Percentiles rank a stretch among this genome's conserved stretches.
phyloP scores from a whole-genome alignment of 192 early-diverging fungal genomes.

The Coemansia sp. region DNA sequence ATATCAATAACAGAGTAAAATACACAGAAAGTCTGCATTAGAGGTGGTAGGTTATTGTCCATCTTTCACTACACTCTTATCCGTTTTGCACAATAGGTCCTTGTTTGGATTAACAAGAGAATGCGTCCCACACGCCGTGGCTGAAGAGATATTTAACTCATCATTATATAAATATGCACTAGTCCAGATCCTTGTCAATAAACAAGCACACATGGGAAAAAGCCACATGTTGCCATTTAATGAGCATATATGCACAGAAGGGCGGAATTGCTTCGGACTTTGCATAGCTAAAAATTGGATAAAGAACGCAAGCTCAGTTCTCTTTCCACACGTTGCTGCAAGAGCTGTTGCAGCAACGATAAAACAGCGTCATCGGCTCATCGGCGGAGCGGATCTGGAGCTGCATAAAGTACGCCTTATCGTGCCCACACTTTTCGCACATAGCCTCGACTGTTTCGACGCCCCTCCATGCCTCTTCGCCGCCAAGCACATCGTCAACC shows the following conservation, averaged over 20 bases:
- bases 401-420: slow-evolving; percentile 78
- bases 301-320: slow-evolving; percentile 27
- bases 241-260: not conserved
- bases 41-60: too few species aligned
- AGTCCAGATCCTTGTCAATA: slow-evolving; percentile 8
- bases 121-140: too few species aligned
- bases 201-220: slow-evolving; percentile 64
- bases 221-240: not conserved
- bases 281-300: not conserved
- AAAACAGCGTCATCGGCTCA: slow-evolving; percentile 94
- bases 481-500: slow-evolving; percentile 93
- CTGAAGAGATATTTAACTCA: too few species aligned
- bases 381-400: slow-evolving; percentile 92
- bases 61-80: too few species aligned
- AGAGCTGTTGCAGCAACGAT: slow-evolving; percentile 73
- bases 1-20: too few species aligned
- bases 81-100: too few species aligned
- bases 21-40: too few species aligned
- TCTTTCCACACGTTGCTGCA: slow-evolving; percentile 76
- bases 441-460: slow-evolving; percentile 63
- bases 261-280: not conserved
- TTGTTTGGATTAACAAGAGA: too few species aligned
- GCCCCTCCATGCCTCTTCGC: slow-evolving; percentile 86
- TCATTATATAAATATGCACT: too few species aligned
- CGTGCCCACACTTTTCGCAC: slow-evolving; percentile 72